Percentiles rank a stretch among this genome's conserved stretches.
These are phyloP conservation scores for Mycena pura DNA, from an alignment of 768 basidiomycete species.

Conservation along the genomic window DNA sequence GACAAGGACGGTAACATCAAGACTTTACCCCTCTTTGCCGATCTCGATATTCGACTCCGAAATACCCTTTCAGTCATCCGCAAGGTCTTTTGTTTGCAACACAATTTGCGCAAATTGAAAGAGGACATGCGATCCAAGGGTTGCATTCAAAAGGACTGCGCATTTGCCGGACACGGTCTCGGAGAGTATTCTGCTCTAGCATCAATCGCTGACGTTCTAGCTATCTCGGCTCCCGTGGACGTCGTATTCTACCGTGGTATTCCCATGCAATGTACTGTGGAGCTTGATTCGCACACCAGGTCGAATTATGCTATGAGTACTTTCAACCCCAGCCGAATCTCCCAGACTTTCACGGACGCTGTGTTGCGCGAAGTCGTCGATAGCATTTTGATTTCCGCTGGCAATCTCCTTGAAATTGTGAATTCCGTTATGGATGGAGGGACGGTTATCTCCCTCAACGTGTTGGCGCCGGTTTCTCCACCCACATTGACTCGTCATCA, in stretches of 20 bases:
- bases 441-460: conserved; percentile 42
- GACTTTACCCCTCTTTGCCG: conserved; percentile 94
- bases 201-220: conserved; percentile 95
- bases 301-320: conserved; percentile 99
- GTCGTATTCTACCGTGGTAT: conserved; percentile 99
- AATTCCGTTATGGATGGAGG: conserved; percentile 88
- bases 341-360: conserved; percentile 91
- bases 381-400: conserved; percentile 76
- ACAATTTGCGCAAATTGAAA: conserved; percentile 97
- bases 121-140: conserved; percentile 98
- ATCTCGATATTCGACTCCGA: conserved; percentile 95
- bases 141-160: conserved; percentile 88
- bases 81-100: conserved; percentile 95
- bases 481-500: conserved; percentile 70
- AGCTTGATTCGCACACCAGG: conserved; percentile 90
- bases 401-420: conserved; percentile 93
- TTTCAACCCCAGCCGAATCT: conserved; percentile 96
- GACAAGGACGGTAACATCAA: conserved; percentile 96
- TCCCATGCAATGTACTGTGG: conserved; percentile 99
- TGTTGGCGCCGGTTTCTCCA: conserved; percentile 65
- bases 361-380: conserved; percentile 98
- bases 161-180: conserved; percentile 97
- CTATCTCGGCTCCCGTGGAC: conserved; percentile 93
- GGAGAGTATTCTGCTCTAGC: conserved; percentile 99
- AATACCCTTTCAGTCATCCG: conserved; percentile 98